Conservation (phyloP, 495 filamentous ascomycete genomes). For the Umbilicaria muhlenbergii region DNA sequence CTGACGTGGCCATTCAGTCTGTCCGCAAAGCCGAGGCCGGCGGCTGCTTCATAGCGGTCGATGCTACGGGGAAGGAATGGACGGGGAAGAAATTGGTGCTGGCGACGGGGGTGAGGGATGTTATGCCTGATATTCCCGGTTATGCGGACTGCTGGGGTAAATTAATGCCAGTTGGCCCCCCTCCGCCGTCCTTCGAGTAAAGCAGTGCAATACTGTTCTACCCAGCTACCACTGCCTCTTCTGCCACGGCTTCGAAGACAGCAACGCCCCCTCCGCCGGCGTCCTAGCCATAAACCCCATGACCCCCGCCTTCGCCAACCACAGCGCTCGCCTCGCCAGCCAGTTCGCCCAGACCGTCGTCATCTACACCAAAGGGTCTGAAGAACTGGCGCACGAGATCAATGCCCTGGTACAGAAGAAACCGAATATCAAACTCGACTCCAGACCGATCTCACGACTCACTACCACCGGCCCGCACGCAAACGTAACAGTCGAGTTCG, state of each 20-base stretch:
- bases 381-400: not conserved
- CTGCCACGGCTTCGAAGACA: constrained; percentile 30
- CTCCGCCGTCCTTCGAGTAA: not conserved
- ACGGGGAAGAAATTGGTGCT: constrained; percentile 32
- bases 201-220: no score
- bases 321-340: constrained; percentile 10
- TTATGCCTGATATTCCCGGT: constrained; percentile 20
- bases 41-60: constrained; percentile 21
- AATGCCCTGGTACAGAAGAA: not conserved
- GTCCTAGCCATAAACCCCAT: constrained; percentile 16
- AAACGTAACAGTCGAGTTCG: constrained; percentile 4
- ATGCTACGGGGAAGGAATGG: constrained; percentile 17
- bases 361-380: constrained; percentile 20
- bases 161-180: constrained; percentile 19
- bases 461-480: not conserved
- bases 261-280: constrained; percentile 15
- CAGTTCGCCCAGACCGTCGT: constrained; percentile 12
- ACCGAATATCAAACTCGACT: constrained; percentile 5
- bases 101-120: constrained; percentile 29
- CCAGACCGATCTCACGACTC: constrained; percentile 6
- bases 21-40: constrained; percentile 12
- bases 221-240: constrained; percentile 33
- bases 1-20: constrained; percentile 15
- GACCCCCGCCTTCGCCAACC: constrained; percentile 2
- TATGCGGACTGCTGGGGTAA: constrained; percentile 19